phyloP scores from a whole-genome alignment of 225 moss, liverwort and hornwort genomes.

The Bryoerythrophyllum caledonicum region DNA sequence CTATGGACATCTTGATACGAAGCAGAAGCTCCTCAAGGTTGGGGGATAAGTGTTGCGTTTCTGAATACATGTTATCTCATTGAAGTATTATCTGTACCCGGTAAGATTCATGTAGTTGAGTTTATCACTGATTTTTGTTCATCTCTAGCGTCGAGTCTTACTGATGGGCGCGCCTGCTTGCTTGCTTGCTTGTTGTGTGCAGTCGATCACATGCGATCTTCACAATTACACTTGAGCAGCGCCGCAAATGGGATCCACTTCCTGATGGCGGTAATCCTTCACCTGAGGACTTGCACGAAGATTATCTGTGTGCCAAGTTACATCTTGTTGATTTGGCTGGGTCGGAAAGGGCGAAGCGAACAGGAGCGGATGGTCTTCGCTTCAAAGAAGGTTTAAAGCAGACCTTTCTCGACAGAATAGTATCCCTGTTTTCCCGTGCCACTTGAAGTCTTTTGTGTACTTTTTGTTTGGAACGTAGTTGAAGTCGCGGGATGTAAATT shows the following conservation, averaged over 20 bases:
- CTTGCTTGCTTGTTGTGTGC: conserved; percentile 6
- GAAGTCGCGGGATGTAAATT: no score
- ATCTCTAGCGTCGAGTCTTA: not conserved
- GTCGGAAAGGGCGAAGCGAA: conserved; percentile 65
- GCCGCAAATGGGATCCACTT: conserved; percentile 70
- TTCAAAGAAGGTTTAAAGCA: conserved; percentile 69
- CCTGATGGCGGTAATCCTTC: conserved; percentile 41
- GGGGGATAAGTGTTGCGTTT: no score
- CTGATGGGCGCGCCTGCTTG: not conserved
- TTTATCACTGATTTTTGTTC: no score
- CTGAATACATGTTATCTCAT: no score
- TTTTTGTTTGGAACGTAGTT: no score
- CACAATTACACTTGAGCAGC: conserved; percentile 79
- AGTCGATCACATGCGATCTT: conserved; percentile 93
- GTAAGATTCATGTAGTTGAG: no score
- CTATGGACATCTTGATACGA: no score
- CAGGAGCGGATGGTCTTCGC: conserved; percentile 47
- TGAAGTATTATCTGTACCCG: no score
- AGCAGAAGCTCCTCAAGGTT: no score
- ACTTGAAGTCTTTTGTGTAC: not conserved
- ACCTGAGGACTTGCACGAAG: conserved; percentile 63
- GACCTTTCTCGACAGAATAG: not conserved
- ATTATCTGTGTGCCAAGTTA: conserved; percentile 78
- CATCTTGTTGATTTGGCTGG: conserved; percentile 87
- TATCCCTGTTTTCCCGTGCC: not conserved